Evolutionary conservation across 768 basidiomycete genomes (phyloP).

Genomic region (Boletus patriciae): DNA sequence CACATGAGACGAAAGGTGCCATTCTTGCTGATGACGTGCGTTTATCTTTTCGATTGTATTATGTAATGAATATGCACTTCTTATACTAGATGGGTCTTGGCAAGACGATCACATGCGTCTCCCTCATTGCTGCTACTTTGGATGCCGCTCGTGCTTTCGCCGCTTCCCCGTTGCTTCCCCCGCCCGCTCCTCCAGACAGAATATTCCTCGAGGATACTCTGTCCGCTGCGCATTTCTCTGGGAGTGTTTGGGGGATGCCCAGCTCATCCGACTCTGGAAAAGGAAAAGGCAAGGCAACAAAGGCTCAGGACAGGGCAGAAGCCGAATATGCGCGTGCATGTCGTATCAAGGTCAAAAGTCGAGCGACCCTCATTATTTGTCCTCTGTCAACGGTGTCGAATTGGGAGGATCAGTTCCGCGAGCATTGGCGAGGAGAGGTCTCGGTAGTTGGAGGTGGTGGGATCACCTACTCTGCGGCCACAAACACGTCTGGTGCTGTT

Average conservation of each 20-base stretch:
- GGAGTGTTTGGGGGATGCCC: conserved; percentile 87
- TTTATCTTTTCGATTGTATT: conserved; percentile 15
- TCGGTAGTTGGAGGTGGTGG: conserved; percentile 77
- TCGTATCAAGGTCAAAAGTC: conserved; percentile 78
- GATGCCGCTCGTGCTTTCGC: conserved; percentile 67
- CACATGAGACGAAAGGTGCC: conserved; percentile 76
- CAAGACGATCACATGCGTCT: conserved; percentile 95
- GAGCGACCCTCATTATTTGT: conserved; percentile 94
- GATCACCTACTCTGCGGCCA: conserved; percentile 31
- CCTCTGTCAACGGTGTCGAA: conserved; percentile 96
- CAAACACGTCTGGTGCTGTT: conserved; percentile 36
- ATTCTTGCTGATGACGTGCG: conserved; percentile 97
- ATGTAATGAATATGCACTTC: conserved; percentile 16
- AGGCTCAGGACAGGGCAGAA: conserved; percentile 68
- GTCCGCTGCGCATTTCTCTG: conserved; percentile 62
- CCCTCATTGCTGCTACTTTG: conserved; percentile 87
- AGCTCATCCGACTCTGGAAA: conserved; percentile 44
- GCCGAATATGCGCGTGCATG: conserved; percentile 67
- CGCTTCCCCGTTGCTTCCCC: conserved; percentile 47
- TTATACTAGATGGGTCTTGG: conserved; percentile 88
- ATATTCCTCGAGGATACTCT: conserved; percentile 34
- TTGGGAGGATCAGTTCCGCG: conserved; percentile 98
- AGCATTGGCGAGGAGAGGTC: conserved; percentile 93
- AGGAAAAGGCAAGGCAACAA: conserved; percentile 64
- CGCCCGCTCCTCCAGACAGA: conserved; percentile 44